These are phyloP conservation scores for Ambrosia trifida DNA, from an alignment of 129 eudicot species.

Conservation along the genomic window DNA sequence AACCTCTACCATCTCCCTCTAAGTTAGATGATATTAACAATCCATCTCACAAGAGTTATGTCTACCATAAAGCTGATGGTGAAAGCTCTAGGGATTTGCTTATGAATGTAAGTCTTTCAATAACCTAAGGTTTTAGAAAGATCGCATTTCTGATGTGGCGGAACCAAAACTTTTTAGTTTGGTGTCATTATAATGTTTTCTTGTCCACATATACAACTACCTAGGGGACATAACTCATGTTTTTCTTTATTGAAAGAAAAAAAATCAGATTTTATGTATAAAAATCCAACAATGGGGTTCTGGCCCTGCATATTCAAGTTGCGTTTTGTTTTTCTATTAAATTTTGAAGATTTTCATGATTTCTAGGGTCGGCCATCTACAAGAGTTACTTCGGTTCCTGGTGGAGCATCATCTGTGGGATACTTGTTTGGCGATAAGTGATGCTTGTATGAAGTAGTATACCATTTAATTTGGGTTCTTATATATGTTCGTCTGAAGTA, in stretches of 20 bases:
- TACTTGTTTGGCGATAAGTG: conserved; percentile 72
- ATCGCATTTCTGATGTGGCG: no score
- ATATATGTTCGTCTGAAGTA: neutral
- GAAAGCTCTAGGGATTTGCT: conserved; percentile 42
- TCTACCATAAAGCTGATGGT: conserved; percentile 37
- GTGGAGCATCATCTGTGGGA: conserved; percentile 67
- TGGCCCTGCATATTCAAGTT: neutral
- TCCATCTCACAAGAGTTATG: conserved; percentile 26
- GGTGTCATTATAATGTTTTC: no score
- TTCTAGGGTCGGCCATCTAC: conserved; percentile 67
- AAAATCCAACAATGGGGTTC: no score
- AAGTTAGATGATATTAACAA: conserved; percentile 22
- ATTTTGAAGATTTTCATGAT: neutral
- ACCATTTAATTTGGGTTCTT: conserved; percentile 9
- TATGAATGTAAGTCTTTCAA: conserved; percentile 38
- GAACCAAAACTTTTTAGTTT: no score
- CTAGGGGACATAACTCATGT: no score
- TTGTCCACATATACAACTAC: no score
- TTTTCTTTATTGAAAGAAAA: no score
- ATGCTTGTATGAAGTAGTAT: neutral
- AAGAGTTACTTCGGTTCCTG: conserved; percentile 62
- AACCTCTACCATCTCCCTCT: conserved; percentile 22
- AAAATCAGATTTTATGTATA: no score
- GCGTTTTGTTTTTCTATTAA: neutral
- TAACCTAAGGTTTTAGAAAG: no score